phyloP scores from a whole-genome alignment of 305 asterid species.

The Solanum aculeatissimum region DNA sequence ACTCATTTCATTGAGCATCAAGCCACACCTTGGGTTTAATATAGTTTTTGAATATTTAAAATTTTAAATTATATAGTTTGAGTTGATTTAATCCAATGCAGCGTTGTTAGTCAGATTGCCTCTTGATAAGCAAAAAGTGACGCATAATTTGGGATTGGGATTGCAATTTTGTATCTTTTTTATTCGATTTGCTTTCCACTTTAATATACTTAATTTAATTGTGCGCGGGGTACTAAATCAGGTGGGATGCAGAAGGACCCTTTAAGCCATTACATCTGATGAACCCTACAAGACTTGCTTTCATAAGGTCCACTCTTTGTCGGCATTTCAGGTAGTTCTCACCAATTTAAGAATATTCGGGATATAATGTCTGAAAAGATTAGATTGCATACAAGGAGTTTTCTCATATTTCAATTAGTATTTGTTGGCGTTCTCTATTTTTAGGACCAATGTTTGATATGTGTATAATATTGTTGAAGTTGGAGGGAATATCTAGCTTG shows the following conservation, averaged over 20 bases:
- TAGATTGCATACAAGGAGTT: not conserved
- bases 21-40: not conserved
- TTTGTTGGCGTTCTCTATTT: not conserved
- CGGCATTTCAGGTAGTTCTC: slow-evolving; percentile 82
- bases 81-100: not conserved
- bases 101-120: not conserved
- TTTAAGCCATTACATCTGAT: slow-evolving; percentile 81
- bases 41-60: not conserved
- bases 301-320: slow-evolving; percentile 82
- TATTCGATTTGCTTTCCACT: not conserved
- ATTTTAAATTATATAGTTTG: not conserved
- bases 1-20: no score
- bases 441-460: not conserved
- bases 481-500: not conserved
- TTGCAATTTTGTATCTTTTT: not conserved
- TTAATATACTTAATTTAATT: not conserved
- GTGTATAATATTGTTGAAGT: not conserved
- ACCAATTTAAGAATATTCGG: not conserved
- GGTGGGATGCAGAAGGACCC: slow-evolving; percentile 99
- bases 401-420: not conserved
- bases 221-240: not conserved
- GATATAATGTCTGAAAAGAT: not conserved
- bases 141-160: not conserved
- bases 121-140: not conserved
- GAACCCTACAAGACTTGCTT: slow-evolving; percentile 94